A percentile compares a stretch with the other conserved stretches of the same genome.
Conservation (phyloP, 2,329 filamentous ascomycete genomes). For the Pestalotiopsis sp. region DNA sequence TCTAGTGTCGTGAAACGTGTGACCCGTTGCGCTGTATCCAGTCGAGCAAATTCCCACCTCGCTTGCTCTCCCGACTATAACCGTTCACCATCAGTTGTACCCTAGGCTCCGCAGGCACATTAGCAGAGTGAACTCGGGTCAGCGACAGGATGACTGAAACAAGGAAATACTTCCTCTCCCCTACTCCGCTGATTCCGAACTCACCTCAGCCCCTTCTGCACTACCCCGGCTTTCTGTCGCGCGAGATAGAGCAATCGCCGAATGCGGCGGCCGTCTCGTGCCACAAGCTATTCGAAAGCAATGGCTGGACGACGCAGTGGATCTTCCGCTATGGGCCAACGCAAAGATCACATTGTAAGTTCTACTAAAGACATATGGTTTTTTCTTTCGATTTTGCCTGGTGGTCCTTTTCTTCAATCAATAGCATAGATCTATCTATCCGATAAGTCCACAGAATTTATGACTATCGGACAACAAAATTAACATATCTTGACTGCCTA, state of each 20-base stretch:
- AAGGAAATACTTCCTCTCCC: not conserved
- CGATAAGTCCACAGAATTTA: too few species aligned
- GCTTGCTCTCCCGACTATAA: not conserved
- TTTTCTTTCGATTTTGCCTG: not conserved
- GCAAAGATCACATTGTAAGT: slow-evolving; percentile 50
- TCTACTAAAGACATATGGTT: not conserved
- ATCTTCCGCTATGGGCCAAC: slow-evolving; percentile 56
- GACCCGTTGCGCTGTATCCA: not conserved
- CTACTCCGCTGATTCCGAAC: slow-evolving; percentile 8
- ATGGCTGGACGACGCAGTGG: slow-evolving; percentile 39
- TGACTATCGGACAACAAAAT: too few species aligned
- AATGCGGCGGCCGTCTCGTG: not conserved
- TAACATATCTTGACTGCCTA: not conserved
- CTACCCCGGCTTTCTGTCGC: slow-evolving; percentile 1
- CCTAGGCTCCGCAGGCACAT: not conserved
- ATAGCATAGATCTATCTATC: too few species aligned
- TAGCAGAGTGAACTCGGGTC: not conserved
- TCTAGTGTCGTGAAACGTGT: not conserved
- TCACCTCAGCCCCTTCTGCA: slow-evolving; percentile 7
- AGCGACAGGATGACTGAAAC: not conserved
- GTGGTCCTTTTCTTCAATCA: not conserved
- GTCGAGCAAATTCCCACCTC: not conserved
- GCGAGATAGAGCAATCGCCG: not conserved
- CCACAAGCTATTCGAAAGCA: not conserved
- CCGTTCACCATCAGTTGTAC: not conserved